Evolutionary conservation across 2,329 filamentous ascomycete species (phyloP), one percentile per base, ranked within the genome.

Genomic region (Alternaria gansuensis): DNA sequence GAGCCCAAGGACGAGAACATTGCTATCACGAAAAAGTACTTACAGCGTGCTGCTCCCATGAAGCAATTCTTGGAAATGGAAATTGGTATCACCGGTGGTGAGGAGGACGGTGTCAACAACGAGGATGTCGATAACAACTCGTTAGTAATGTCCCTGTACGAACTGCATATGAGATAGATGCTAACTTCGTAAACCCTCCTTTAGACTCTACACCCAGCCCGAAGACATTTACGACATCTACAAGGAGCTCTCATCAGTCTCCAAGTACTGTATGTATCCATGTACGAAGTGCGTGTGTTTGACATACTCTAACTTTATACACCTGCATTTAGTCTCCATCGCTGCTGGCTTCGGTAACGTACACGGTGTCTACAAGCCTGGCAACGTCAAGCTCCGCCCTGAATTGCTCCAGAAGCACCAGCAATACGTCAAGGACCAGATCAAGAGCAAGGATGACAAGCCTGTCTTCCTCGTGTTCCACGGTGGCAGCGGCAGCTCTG

Each of bases 391-490:
- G 83, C 90, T 99, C 66, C 93, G 96, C 84, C 95, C 95, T 58
- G 92, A 96, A 83, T 89, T 99, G 51, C 91, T 99, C 73, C 87
- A 87, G 81, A 97, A 98, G 90, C 95, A 99, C 88, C 95, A 99
- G 85, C 85, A 85, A 66, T 92, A 90, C 81, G 92, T 97, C 80
- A 88, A 92, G 82, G 88, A 94, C 81, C 87, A 96, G 84, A 55
- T 24, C 33, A 45, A 51, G 3, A 23, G 50, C 43, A 60, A 63
- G 50, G 60, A 63, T 1, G 60, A 63, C 41, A 63, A 63, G 90
- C 95, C 95, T 70, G 91, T 98, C 77, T 98, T 93, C 88, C 92
- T 99, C 76, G 95, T 99, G 80, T 99, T 99, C 90, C 95, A 99
- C 87, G 95, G 95, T 76, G 95, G 95, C 74, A 96, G 92, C 66